These are phyloP conservation scores for Saccharomycopsis amapae DNA, from an alignment of 805 yeast genomes.

Conservation along the genomic window DNA sequence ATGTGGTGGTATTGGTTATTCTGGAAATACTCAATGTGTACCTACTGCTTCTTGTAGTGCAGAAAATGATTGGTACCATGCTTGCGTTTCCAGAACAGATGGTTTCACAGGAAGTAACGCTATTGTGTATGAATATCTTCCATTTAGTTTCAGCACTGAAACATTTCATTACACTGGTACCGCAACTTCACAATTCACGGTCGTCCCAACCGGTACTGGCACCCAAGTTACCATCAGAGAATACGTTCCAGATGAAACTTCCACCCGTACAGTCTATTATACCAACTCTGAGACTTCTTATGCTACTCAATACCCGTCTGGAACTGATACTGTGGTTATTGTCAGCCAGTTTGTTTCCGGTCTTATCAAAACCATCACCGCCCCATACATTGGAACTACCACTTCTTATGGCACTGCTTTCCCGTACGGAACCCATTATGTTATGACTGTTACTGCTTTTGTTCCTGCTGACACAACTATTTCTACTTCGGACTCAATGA, in stretches of 20 bases:
- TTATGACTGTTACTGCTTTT: conserved; percentile 3
- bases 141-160: conserved; percentile 3
- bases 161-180: conserved; percentile 2
- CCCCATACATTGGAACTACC: background rate
- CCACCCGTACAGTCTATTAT: conserved; percentile 6
- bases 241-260: conserved; percentile 6
- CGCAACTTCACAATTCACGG: conserved; percentile 1
- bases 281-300: conserved; percentile 10
- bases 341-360: conserved; percentile 5
- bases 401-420: conserved; percentile 5
- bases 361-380: conserved; percentile 3
- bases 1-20: conserved; percentile 24
- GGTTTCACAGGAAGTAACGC: no score
- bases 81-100: conserved; percentile 24
- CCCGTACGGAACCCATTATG: background rate
- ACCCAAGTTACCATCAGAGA: conserved; percentile 3
- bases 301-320: conserved; percentile 4
- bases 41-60: conserved; percentile 24
- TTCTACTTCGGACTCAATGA: no score
- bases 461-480: background rate
- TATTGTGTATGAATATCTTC: conserved; percentile 3
- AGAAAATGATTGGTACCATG: conserved; percentile 26
- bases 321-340: conserved; percentile 2
- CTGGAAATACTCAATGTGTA: conserved; percentile 24
- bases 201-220: background rate